Evolutionary conservation across 179 eudicot species (phyloP).

Genomic region (Nepenthes alata): DNA sequence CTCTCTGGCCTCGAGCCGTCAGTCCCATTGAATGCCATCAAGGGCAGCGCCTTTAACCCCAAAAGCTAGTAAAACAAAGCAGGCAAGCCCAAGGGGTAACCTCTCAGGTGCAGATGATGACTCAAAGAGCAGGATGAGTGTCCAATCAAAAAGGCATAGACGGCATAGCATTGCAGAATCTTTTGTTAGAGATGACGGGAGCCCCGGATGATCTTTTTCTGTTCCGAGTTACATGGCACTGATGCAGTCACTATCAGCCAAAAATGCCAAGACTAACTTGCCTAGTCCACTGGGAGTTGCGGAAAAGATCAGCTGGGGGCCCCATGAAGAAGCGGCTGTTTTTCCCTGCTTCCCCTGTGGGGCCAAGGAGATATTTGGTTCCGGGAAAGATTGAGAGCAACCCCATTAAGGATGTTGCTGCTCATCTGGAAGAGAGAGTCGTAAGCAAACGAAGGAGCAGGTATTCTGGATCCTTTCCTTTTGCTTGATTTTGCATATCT

Average conservation of each 20-base stretch:
- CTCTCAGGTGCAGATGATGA: slow-evolving; percentile 38
- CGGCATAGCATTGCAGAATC: slow-evolving; percentile 56
- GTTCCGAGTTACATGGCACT: slow-evolving; percentile 76
- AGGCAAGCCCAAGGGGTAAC: slow-evolving; percentile 26
- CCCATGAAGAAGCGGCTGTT: slow-evolving; percentile 8
- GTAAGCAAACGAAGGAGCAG: background rate
- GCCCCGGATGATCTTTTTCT: slow-evolving; percentile 51
- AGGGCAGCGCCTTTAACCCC: slow-evolving; percentile 19
- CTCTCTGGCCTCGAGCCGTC: slow-evolving; percentile 29
- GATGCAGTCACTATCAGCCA: slow-evolving; percentile 51
- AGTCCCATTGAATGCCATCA: slow-evolving; percentile 11
- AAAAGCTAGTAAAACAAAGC: slow-evolving; percentile 17
- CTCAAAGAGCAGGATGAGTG: slow-evolving; percentile 31
- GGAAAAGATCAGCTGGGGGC: background rate
- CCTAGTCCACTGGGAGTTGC: slow-evolving; percentile 8
- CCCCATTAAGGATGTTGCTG: slow-evolving; percentile 1
- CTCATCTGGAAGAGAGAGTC: no score
- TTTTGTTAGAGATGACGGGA: slow-evolving; percentile 58
- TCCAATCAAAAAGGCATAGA: slow-evolving; percentile 40
- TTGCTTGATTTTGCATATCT: no score
- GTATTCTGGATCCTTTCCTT: background rate
- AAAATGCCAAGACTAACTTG: slow-evolving; percentile 18
- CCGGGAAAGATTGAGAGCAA: slow-evolving; percentile 13
- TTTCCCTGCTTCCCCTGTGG: slow-evolving; percentile 4
- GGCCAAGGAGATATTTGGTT: slow-evolving; percentile 13